Conservation (phyloP, 1,284 basidiomycete genomes). For the Kalmanozyma brasiliensis region DNA sequence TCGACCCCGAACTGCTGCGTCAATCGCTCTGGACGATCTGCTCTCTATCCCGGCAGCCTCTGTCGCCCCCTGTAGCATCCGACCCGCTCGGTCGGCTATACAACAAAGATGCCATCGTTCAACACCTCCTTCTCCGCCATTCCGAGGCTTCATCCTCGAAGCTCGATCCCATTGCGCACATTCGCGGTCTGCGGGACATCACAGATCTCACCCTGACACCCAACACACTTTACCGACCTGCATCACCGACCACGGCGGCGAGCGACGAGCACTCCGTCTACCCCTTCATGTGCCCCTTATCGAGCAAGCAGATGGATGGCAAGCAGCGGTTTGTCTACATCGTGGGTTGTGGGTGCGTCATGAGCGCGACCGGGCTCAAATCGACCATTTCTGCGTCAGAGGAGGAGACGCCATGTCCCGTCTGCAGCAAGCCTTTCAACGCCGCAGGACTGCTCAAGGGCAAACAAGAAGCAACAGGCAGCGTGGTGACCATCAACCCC, state of each 20-base stretch:
- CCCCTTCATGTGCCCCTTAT: conserved; percentile 63
- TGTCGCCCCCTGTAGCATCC: conserved; percentile 54
- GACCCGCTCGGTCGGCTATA: conserved; percentile 62
- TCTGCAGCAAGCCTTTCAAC: conserved; percentile 50
- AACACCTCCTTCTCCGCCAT: conserved; percentile 54
- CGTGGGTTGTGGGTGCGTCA: conserved; percentile 36
- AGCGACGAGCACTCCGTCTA: conserved; percentile 18
- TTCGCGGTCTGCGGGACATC: conserved; percentile 59
- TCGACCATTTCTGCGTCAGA: too few relatives aligned
- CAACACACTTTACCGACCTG: conserved; percentile 42
- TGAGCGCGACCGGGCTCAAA: conserved; percentile 1
- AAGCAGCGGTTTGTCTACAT: conserved; percentile 61
- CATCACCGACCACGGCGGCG: conserved; percentile 16
- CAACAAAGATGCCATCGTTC: conserved; percentile 64
- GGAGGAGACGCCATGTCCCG: conserved; percentile 42
- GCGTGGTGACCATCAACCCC: conserved; percentile 58
- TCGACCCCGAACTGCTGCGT: conserved; percentile 50
- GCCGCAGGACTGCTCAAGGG: conserved; percentile 33
- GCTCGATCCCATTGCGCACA: conserved; percentile 39
- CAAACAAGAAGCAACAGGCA: conserved; percentile 13
- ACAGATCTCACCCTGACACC: conserved; percentile 42
- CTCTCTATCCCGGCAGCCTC: conserved; percentile 50
- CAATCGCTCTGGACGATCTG: conserved; percentile 61
- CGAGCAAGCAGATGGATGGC: conserved; percentile 61
- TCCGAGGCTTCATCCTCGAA: neutral